These are phyloP conservation scores for Xanthoceras sorbifolium DNA, from an alignment of 345 rosid species.

Conservation along the genomic window DNA sequence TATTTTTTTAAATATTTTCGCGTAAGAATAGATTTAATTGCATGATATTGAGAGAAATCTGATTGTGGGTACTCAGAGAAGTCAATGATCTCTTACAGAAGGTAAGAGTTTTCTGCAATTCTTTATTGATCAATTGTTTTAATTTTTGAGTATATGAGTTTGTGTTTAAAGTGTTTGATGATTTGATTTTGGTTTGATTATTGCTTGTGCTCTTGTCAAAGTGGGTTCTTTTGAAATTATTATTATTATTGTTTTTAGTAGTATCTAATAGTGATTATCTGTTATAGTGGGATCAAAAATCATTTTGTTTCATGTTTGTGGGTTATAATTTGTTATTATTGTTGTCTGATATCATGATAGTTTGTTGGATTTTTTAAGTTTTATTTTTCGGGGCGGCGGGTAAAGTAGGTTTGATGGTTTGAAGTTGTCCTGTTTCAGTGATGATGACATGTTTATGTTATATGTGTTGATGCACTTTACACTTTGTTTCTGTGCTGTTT, in stretches of 20 bases:
- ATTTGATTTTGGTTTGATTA: constrained; percentile 13
- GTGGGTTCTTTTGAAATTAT: not conserved
- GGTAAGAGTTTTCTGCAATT: constrained; percentile 6
- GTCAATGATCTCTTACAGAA: not conserved
- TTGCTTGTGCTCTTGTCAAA: constrained; percentile 21
- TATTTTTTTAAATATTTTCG: not conserved
- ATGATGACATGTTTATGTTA: constrained; percentile 14
- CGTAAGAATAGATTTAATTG: constrained; percentile 1
- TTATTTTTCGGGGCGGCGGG: too few species aligned
- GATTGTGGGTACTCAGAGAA: constrained; percentile 5
- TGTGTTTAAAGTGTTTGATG: constrained; percentile 5
- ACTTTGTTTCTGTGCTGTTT: constrained; percentile 17
- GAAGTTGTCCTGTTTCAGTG: not conserved
- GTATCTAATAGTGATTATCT: constrained; percentile 11
- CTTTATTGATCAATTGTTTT: not conserved
- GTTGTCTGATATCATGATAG: not conserved
- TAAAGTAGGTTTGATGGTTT: not conserved
- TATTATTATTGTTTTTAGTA: constrained; percentile 1
- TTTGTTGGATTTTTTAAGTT: too few species aligned
- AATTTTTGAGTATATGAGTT: not conserved
- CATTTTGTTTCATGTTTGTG: constrained; percentile 11
- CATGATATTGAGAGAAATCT: constrained; percentile 16
- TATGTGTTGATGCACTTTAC: constrained; percentile 14
- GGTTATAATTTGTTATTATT: constrained; percentile 7
- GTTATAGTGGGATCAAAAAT: constrained; percentile 10